Evolutionary conservation across 2,329 filamentous ascomycete species (phyloP), one percentile per base, ranked within the genome.

Genomic region (Pseudopithomyces maydicus): DNA sequence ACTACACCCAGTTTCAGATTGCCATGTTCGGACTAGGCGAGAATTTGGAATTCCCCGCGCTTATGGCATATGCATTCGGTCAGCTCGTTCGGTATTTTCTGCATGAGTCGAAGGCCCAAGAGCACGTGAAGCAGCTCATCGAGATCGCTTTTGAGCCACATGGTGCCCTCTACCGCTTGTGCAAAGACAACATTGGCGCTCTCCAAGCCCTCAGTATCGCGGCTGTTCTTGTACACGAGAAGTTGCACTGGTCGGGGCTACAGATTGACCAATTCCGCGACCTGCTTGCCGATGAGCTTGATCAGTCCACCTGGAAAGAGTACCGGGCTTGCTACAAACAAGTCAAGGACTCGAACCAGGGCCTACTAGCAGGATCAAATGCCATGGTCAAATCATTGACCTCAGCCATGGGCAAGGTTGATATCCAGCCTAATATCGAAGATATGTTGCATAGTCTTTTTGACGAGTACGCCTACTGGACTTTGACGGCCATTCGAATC

Each of bases 11-110:
- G 39, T 41, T 56, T 29, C 54, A 36, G 6, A 32, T 63, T 29
- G 55, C 45, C 44, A 63, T 65, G 52, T 61, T 56, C 39, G 54
- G 55, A 36, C 35, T 63, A 19, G 56, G 43, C 14, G 60, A 63
- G 29, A 23, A 47, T 2, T 50, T 63, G 10, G 19, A 58, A 1
- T 65, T 59, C 48, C 19, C 54, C 26, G 41, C 56, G 1, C 48
- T 61, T 7, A 51, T 43, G 14, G 41, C 54, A 11, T 50, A 20
- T 11, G 56, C 56, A 0, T 49, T 51, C 47, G 29, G 33, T 0
- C 52, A 57, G 36, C 51, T 59, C 14, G 42, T 38, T 11, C 33
- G 26, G 20, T 42, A 19, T 22, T 41, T 51, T 26, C 2, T 51
- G 20, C 7, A 41, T 12, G 36, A 42, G 7, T 17, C n/a, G 2